Base-by-base conservation (phyloP, 805 yeast species). In the Kodamaea jinghongensis region DNA sequence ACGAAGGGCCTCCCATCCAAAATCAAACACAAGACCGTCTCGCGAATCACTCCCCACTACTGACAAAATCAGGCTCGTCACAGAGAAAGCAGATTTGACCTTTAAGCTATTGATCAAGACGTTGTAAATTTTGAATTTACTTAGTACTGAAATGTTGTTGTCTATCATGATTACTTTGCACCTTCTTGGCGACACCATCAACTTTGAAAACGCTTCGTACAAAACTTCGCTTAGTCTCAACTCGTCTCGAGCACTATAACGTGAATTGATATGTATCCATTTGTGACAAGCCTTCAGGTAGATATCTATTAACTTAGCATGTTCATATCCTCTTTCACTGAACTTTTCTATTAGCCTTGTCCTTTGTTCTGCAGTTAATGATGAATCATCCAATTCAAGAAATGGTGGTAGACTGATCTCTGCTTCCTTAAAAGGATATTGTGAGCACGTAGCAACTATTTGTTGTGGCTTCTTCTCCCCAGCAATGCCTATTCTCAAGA, bases 11-110 rank as follows among this genome's bases (percentile, higher is more conserved):
- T 48, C 47, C 69, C 69, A 64, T 6, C 56, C 57, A 20, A 61
- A 37, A 41, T 63, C 58, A 8, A 64, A 26, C 6, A 63, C 61
- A 8, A 64, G 34, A 1, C 65, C 67, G 29, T 55, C 37, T 12
- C 43, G n/a, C 8, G 39, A 23, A 36, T 51, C 52, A 8, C 54
- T 41, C 1, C 60, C 54, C 2, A 63, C 36, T 6, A 57, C 49
- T 0, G 53, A 23, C 31, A 60, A 33, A 2, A 54, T 38, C 2
- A 58, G 36, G 10, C 44, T 53, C 0, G 58, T 54, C 2, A 49
- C 27, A 36, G 55, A 49, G n/a, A 52, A 44, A 2, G 61, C 51
- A 2, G 62, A 52, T 34, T 48, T 59, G 11, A 56, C 47, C 28
- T 54, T 50, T 6, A 61, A 42, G 6, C 44, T 50, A n/a, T 41